A percentile compares a stretch with the other conserved stretches of the same genome.
Evolutionary conservation across 2,329 filamentous ascomycete species (phyloP).

Genomic region (Xylaria sp.): DNA sequence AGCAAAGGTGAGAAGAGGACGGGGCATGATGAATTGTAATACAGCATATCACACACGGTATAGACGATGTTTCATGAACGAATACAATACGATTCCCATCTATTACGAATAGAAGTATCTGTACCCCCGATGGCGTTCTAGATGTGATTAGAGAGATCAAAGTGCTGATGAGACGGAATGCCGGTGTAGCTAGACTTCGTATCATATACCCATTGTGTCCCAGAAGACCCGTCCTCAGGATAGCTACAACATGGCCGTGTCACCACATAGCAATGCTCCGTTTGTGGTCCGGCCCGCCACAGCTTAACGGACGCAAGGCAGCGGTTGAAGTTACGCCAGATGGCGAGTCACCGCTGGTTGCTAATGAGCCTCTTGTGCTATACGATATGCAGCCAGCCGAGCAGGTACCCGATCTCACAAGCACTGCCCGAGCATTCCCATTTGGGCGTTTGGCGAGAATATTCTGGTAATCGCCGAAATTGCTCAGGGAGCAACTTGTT

Average conservation of each 20-base stretch:
- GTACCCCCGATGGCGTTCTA: background rate
- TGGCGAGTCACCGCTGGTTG: slow-evolving; percentile 15
- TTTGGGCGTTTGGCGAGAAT: slow-evolving; percentile 26
- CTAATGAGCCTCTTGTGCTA: slow-evolving; percentile 17
- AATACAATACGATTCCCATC: slow-evolving; percentile 36
- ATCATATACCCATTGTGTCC: background rate
- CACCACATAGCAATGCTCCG: background rate
- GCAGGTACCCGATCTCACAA: slow-evolving; percentile 18
- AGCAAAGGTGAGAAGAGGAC: slow-evolving; percentile 41
- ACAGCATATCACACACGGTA: slow-evolving; percentile 37
- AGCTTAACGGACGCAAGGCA: slow-evolving; percentile 5
- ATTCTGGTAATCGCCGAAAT: slow-evolving; percentile 30
- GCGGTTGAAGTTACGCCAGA: slow-evolving; percentile 13
- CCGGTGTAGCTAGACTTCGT: background rate
- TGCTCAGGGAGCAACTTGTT: background rate
- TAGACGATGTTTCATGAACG: slow-evolving; percentile 42
- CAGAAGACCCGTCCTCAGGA: too few relatives aligned
- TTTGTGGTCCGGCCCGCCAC: slow-evolving; percentile 17
- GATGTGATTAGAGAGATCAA: background rate
- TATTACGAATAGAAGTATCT: background rate
- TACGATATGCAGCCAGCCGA: slow-evolving; percentile 24
- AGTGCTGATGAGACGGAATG: background rate
- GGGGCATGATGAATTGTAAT: slow-evolving; percentile 48
- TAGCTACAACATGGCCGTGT: slow-evolving; percentile 10
- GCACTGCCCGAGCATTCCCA: slow-evolving; percentile 7